A percentile compares a stretch with the other conserved stretches of the same genome.
Evolutionary conservation across 1,284 basidiomycete genomes (phyloP).

Genomic region (Schizophyllum commune): DNA sequence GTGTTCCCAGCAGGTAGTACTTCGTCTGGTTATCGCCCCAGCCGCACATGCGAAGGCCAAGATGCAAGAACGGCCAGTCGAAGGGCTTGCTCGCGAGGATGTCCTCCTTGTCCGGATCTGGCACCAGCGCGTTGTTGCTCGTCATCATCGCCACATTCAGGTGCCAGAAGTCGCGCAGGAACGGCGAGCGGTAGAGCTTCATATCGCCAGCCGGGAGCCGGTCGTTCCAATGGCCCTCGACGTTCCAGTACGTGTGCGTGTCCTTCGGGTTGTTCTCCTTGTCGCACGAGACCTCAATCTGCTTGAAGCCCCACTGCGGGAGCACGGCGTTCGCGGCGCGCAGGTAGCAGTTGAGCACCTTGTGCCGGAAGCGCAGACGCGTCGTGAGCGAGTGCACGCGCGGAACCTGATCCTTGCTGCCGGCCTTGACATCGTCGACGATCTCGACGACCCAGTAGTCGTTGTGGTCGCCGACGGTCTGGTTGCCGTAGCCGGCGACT

Average conservation of each 20-base stretch:
- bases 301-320: conserved; percentile 99
- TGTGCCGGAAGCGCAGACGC: conserved; percentile 78
- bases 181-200: conserved; percentile 85
- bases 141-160: conserved; percentile 99
- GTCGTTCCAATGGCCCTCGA: conserved; percentile 95
- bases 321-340: conserved; percentile 84
- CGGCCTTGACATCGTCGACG: conserved; percentile 80
- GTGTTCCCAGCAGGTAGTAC: conserved; percentile 92
- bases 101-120: conserved; percentile 97
- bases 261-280: conserved; percentile 83
- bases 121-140: conserved; percentile 95
- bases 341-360: conserved; percentile 79
- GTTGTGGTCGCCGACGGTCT: conserved; percentile 77
- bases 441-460: conserved; percentile 95
- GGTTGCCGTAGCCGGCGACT: conserved; percentile 90
- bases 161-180: conserved; percentile 96
- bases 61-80: conserved; percentile 90
- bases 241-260: conserved; percentile 94
- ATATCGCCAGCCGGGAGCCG: conserved; percentile 75
- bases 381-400: conserved; percentile 88
- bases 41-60: conserved; percentile 94
- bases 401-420: conserved; percentile 50
- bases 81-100: conserved; percentile 87
- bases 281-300: conserved; percentile 92
- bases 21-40: conserved; percentile 89